Percentiles rank a stretch among this genome's conserved stretches.
phyloP scores from a whole-genome alignment of 192 early-diverging fungal genomes.

The Gryganskiella cystojenkinii region DNA sequence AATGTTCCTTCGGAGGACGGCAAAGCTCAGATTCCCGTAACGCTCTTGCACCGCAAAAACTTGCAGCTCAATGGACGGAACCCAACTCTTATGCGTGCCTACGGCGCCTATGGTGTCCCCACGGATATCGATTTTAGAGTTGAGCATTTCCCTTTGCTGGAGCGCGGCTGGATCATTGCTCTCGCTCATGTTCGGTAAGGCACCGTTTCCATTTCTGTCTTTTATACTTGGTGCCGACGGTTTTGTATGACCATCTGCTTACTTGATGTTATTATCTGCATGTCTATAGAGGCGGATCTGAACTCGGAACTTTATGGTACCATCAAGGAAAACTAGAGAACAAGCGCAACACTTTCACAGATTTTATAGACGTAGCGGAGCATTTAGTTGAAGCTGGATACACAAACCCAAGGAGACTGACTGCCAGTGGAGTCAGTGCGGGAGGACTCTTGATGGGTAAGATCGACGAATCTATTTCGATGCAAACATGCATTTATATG shows the following conservation, averaged over 20 bases:
- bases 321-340: conserved; percentile 74
- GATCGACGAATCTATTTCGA: neutral
- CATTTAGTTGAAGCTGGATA: conserved; percentile 69
- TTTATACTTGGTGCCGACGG: too few relatives aligned
- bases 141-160: conserved; percentile 79
- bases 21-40: conserved; percentile 66
- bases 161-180: conserved; percentile 84
- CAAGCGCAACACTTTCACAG: conserved; percentile 79
- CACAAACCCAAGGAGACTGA: conserved; percentile 62
- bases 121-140: conserved; percentile 82
- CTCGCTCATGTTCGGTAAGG: conserved; percentile 80
- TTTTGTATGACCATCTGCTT: too few relatives aligned
- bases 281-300: conserved; percentile 73
- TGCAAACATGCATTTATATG: neutral
- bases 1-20: conserved; percentile 57
- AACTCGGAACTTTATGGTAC: conserved; percentile 85
- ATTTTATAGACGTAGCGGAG: conserved; percentile 76
- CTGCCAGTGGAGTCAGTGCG: conserved; percentile 79
- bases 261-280: neutral
- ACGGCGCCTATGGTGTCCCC: conserved; percentile 85
- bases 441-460: conserved; percentile 81
- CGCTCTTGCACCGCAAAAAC: conserved; percentile 67
- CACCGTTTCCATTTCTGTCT: neutral
- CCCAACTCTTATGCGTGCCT: conserved; percentile 74
- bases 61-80: conserved; percentile 60